phyloP scores from a whole-genome alignment of 805 yeast species.

The Yamadazyma phyllophila region DNA sequence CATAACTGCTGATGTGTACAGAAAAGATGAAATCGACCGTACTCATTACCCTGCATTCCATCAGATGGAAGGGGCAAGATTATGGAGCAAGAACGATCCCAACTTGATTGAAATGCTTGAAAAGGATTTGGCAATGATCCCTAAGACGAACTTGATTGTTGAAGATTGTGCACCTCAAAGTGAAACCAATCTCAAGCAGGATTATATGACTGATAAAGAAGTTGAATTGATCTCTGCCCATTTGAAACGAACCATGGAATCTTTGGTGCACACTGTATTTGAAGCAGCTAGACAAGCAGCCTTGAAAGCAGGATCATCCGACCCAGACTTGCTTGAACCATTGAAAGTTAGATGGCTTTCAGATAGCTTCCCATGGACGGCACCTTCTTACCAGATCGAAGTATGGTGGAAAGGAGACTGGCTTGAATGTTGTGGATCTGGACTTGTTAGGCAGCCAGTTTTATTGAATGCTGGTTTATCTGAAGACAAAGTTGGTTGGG shows the following conservation, averaged over 20 bases:
- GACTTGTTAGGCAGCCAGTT: conserved; percentile 79
- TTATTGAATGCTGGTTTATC: conserved; percentile 65
- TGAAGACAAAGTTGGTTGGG: conserved; percentile 82
- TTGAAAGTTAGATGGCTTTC: conserved; percentile 91
- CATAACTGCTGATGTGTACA: conserved; percentile 92
- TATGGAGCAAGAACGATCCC: conserved; percentile 62
- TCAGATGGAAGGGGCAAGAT: conserved; percentile 94
- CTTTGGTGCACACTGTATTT: conserved; percentile 79
- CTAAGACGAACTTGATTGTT: conserved; percentile 67
- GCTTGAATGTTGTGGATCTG: conserved; percentile 97
- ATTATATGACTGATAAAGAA: conserved; percentile 66
- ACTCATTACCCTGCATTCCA: conserved; percentile 98
- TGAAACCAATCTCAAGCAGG: conserved; percentile 75
- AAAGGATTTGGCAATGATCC: conserved; percentile 61
- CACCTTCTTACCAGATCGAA: conserved; percentile 98
- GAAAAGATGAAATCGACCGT: conserved; percentile 92
- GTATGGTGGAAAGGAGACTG: conserved; percentile 99
- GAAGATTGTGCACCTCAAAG: conserved; percentile 55
- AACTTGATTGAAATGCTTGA: conserved; percentile 39
- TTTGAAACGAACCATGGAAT: conserved; percentile 81
- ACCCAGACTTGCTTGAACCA: conserved; percentile 65
- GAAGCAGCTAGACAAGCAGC: conserved; percentile 66
- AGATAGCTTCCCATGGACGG: conserved; percentile 96
- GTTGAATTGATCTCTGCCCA: conserved; percentile 70
- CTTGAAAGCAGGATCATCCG: conserved; percentile 53